Evolutionary conservation across 441 rosid species (phyloP).

Genomic region (Populus trichocarpa): DNA sequence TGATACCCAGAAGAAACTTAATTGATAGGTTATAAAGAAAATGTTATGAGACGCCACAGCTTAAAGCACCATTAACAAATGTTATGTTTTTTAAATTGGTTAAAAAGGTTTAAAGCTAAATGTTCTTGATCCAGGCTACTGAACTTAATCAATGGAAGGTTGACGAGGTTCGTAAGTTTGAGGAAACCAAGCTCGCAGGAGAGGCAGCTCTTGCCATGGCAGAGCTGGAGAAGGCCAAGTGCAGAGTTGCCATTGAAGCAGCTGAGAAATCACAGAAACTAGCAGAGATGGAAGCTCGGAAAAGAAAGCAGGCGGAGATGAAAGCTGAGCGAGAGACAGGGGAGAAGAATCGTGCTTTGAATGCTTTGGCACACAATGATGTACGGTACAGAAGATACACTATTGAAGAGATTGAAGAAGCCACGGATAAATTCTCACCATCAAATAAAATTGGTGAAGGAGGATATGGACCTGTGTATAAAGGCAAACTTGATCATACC

Average conservation of each 20-base stretch:
- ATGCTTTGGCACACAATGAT: slow-evolving; percentile 47
- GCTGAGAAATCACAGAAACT: slow-evolving; percentile 61
- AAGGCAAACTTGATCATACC: slow-evolving; percentile 69
- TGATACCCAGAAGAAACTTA: neutral
- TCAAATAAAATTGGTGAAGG: slow-evolving; percentile 73
- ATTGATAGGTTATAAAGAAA: neutral
- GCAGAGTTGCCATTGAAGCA: slow-evolving; percentile 66
- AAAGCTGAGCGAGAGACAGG: slow-evolving; percentile 51
- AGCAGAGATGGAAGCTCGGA: slow-evolving; percentile 63
- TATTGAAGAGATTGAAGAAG: slow-evolving; percentile 66
- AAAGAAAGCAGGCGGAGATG: slow-evolving; percentile 54
- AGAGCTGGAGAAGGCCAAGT: slow-evolving; percentile 74
- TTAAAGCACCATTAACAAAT: neutral
- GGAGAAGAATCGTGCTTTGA: slow-evolving; percentile 65
- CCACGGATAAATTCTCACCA: slow-evolving; percentile 46
- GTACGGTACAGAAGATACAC: slow-evolving; percentile 57
- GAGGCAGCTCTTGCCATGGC: slow-evolving; percentile 64
- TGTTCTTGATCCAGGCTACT: slow-evolving; percentile 42
- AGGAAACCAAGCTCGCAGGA: slow-evolving; percentile 63
- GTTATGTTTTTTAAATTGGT: neutral
- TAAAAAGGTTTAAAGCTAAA: neutral
- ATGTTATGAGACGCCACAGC: neutral
- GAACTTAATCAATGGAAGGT: slow-evolving; percentile 62
- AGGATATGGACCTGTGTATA: slow-evolving; percentile 79
- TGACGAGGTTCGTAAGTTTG: slow-evolving; percentile 50